phyloP scores from a whole-genome alignment of 257 asterid species.

The Solanum virginianum region DNA sequence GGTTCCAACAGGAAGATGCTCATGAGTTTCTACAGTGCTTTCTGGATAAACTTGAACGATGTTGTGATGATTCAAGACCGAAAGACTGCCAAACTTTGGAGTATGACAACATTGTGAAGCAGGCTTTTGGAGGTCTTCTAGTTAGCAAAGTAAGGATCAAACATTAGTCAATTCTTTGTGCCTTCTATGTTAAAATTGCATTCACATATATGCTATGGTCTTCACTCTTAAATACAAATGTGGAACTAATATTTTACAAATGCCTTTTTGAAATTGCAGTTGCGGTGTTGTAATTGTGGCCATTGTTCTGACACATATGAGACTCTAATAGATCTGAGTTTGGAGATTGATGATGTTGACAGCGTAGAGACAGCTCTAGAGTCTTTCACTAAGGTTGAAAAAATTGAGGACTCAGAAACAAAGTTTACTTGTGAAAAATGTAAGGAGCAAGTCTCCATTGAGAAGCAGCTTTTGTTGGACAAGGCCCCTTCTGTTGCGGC shows the following conservation, averaged over 20 bases:
- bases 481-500: constrained; percentile 59
- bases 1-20: constrained; percentile 91
- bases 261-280: constrained; percentile 36
- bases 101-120: constrained; percentile 48
- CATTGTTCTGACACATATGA: constrained; percentile 78
- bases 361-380: constrained; percentile 49
- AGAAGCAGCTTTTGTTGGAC: constrained; percentile 71
- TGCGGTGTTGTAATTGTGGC: constrained; percentile 74
- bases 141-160: constrained; percentile 55
- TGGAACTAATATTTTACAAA: not conserved
- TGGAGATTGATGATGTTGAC: constrained; percentile 75
- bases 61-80: constrained; percentile 9
- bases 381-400: constrained; percentile 86
- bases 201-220: not conserved
- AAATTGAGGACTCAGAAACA: constrained; percentile 62
- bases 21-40: constrained; percentile 88
- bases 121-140: constrained; percentile 79
- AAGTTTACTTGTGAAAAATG: constrained; percentile 79
- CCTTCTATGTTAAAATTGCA: not conserved
- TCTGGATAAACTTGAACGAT: constrained; percentile 68
- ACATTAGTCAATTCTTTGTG: not conserved
- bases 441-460: constrained; percentile 61
- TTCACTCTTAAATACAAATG: not conserved
- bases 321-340: constrained; percentile 69
- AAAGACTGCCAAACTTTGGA: constrained; percentile 6